A percentile compares a stretch with the other conserved stretches of the same genome.
phyloP scores from a whole-genome alignment of 148 eudicot species.

The Mesembryanthemum crystallinum region DNA sequence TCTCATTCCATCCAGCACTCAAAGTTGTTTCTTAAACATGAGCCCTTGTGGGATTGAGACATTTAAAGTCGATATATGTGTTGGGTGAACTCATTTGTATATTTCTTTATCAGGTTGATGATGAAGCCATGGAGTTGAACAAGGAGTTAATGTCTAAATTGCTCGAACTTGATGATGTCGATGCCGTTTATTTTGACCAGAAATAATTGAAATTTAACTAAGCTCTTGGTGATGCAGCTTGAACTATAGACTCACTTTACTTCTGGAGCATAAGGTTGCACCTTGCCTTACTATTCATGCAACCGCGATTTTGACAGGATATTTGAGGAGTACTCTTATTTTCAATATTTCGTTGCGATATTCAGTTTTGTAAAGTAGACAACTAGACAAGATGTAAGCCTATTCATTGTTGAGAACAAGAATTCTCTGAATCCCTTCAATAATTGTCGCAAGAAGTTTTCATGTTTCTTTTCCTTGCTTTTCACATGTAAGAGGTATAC shows the following conservation, averaged over 20 bases:
- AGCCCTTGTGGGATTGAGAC: not conserved
- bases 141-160: slow-evolving; percentile 82
- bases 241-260: no score
- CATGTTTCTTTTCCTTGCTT: not conserved
- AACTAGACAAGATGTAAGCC: slow-evolving; percentile 7
- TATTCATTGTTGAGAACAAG: not conserved
- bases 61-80: not conserved
- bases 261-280: not conserved
- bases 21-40: not conserved
- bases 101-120: slow-evolving; percentile 66
- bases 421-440: not conserved
- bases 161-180: slow-evolving; percentile 95
- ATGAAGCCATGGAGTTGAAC: slow-evolving; percentile 93
- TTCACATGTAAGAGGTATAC: not conserved
- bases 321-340: not conserved
- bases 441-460: not conserved
- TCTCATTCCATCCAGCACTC: not conserved
- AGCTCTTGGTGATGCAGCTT: not conserved
- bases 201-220: slow-evolving; percentile 29
- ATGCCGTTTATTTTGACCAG: slow-evolving; percentile 92
- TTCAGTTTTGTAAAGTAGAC: slow-evolving; percentile 16
- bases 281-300: not conserved
- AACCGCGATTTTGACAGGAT: not conserved
- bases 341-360: not conserved
- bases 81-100: slow-evolving; percentile 1